Base-by-base conservation (phyloP, 495 filamentous ascomycete species). In the Penicillium desertorum region DNA sequence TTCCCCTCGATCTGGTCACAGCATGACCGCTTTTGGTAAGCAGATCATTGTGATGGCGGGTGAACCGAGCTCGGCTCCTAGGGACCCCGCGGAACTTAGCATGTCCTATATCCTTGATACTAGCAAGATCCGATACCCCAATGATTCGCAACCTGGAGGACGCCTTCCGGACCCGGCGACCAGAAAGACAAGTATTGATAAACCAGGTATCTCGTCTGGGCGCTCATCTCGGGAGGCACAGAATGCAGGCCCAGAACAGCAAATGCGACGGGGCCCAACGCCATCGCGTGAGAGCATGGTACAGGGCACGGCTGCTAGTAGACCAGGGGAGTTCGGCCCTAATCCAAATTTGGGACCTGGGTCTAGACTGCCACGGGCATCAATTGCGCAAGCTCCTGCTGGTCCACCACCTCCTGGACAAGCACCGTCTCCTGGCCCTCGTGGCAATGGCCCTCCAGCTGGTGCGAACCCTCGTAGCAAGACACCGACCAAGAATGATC, bases 1-100 rank as follows among this genome's bases (percentile, higher is more conserved):
- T 1, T 96, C 92, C 7, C 87, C 94, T 19, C 79, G 95, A 45
- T 96, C 92, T 19, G 95, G 95, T 0, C 95, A 99, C 70, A 95
- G 91, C 70, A 98, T 98, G 94, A 98, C 95, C 0, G 86, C 92
- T 5, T 90, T 90, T 62, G 89, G 89, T 5, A 96, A 96, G 63
- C 87, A 92, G 48, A 86, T 99, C 57, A 88, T 97, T 47, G 91
- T 97, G 14, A 76, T 97, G 43, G 95, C 89, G 11, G 94, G 94
- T 48, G 94, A 99, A 64, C 94, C 94, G 30, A 97, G 93, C 72
- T 91, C 91, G 10, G 87, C 89, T 29, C 82, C 89, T 0, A 81
- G 86, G 54, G 88, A 95, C 57, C 82, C 88, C 1, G 81, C 82
- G 49, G 94, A 99, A 68, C 80, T 99, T 60, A 89, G 88, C 63